Base-by-base conservation (phyloP, 2,329 filamentous ascomycete species). In the Pyrenophora seminiperda region DNA sequence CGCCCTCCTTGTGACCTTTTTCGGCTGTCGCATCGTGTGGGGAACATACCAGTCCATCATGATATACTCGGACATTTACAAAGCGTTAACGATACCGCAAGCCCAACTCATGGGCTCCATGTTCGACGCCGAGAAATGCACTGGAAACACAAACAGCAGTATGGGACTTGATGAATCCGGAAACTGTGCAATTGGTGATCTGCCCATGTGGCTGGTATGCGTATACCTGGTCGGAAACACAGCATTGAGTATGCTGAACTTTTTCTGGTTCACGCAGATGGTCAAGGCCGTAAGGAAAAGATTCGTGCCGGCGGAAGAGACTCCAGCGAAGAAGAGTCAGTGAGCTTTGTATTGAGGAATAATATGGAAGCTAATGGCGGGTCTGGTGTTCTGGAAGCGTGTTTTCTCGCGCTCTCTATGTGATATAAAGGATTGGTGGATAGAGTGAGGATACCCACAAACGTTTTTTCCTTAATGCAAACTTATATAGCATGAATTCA, bases 261-360 rank as follows among this genome's bases (percentile, higher is more conserved):
- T 89, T 56, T 89, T 86, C 74, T 94, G 90, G 90, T 93, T 93
- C 70, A 80, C 83, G 62, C 90, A 90, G 81, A 94, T 94, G 90
- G 83, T 94, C 51, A 80, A 83, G 49, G 88, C 90, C n/a, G 85
- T 94, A 5, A 79, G 83, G 54, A 91, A 90, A 77, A 81, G 90
- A 15, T 94, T 94, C 65, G 79, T 83, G 46, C 75, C 77, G 3
- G 45, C 47, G 2, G 53, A 54, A 5, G 46, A 41, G 29, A 31
- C 29, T 0, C 43, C 59, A 9, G 34, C 20, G 9, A 70, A 70
- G 55, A 67, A 67, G 50, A 48, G 29, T 2, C 55, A 62, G 38
- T 67, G 31, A 38, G 9, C 11, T 7, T 22, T 9, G 14, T 15
- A 4, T 46, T 41, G 22, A 3, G 20, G 13, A 2, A 22, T 18